Base-by-base conservation (phyloP, 2,329 filamentous ascomycete species). In the Colletotrichum phormii region DNA sequence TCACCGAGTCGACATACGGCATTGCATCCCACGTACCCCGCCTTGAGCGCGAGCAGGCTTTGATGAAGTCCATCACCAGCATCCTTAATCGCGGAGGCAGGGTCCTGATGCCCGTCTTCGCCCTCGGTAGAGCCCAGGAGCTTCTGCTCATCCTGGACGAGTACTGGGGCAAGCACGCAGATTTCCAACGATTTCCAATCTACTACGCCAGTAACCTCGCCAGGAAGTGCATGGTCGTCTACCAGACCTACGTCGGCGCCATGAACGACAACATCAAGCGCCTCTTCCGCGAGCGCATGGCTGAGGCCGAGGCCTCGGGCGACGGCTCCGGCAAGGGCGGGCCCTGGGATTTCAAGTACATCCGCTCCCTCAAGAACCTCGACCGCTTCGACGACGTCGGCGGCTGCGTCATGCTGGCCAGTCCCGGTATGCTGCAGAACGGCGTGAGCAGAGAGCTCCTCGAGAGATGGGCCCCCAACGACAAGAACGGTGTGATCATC, bases 231-330 rank as follows among this genome's bases (percentile, higher is more conserved):
- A 99, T 99, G 97, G 90, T 98, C 35, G 95, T 98, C 4, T 99
- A 99, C 80, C 97, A 98, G 81, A 99, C 97, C 1, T 99, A 98
- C 79, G 95, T 98, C 61, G 95, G 95, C 61, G 95, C 95, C 67
- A 99, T 99, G 97, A 99, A 99, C 81, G 96, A 98, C 79, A 98
- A 98, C 78, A 98, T 99, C 86, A 98, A 98, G 82, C 91, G 94
- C 12, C 89, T 98, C n/a, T 98, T 98, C 83, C 89, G 93, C 65
- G 95, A 97, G 82, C 91, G 95, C 60, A 97, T 98, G 91, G 95
- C 94, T 4, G 95, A 97, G 81, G 94, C 95, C 11, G 94, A 97
- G 81, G 92, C 93, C 0, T 92, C 91, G 42, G 94, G 94, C 9
- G 93, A 95, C 76, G 89, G 88, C 2, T 89, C 89, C 7, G 91